Percentiles rank a stretch among this genome's conserved stretches.
Evolutionary conservation across 2,329 filamentous ascomycete species (phyloP).

Genomic region (Claviceps sp.): DNA sequence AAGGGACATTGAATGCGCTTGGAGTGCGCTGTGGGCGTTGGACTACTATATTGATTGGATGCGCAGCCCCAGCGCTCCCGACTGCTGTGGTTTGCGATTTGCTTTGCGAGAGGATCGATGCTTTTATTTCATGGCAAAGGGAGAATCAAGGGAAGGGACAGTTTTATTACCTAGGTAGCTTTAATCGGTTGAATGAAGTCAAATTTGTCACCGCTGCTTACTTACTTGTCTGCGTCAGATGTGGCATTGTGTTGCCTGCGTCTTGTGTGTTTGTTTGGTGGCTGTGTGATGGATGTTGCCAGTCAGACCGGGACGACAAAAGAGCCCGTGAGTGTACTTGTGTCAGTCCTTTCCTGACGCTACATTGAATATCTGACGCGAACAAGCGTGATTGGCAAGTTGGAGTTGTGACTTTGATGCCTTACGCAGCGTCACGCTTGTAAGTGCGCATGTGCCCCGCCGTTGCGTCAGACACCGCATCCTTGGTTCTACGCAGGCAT

Average conservation of each 20-base stretch:
- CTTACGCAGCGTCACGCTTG: background rate
- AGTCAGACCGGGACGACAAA: background rate
- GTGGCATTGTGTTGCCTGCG: background rate
- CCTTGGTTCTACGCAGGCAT: background rate
- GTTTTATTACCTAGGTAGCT: conserved; percentile 4
- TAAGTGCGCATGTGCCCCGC: background rate
- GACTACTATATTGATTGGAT: background rate
- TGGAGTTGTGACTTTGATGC: background rate
- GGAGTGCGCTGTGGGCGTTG: background rate
- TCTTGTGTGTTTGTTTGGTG: background rate
- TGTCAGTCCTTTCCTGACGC: too few relatives aligned
- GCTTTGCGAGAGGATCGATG: background rate
- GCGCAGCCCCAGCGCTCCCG: background rate
- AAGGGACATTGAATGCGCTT: conserved; percentile 8
- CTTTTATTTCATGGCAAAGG: background rate
- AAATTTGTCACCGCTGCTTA: background rate
- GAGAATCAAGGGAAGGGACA: background rate
- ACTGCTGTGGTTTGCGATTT: background rate
- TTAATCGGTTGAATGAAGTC: conserved; percentile 1
- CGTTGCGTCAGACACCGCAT: background rate
- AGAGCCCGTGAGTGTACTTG: background rate
- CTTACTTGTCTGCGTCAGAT: background rate
- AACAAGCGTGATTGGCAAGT: background rate
- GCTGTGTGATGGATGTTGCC: background rate
- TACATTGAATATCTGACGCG: background rate